A percentile compares a stretch with the other conserved stretches of the same genome.
These are phyloP conservation scores for Candida tetrigidarum DNA, from an alignment of 1,139 yeast species.

Conservation along the genomic window DNA sequence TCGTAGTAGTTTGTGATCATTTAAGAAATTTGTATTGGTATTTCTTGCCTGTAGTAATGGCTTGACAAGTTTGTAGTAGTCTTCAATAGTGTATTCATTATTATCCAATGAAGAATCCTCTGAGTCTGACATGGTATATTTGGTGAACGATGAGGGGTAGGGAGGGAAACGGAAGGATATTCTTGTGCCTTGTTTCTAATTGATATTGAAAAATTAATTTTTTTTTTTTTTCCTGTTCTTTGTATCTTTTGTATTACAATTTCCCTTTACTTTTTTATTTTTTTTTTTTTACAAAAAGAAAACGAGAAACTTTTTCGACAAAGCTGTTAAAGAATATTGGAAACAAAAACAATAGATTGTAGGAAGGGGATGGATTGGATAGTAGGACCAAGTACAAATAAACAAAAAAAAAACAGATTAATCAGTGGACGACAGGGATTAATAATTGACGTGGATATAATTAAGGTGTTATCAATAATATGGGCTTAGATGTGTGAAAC, in stretches of 20 bases:
- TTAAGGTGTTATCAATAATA: background rate
- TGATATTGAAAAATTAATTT: background rate
- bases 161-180: no score
- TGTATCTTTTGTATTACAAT: constrained; percentile 2
- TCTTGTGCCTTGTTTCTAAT: constrained; percentile 1
- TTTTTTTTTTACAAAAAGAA: no score
- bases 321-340: background rate
- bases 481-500: no score
- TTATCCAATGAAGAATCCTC: constrained; percentile 19
- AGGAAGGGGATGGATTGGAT: background rate
- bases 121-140: constrained; percentile 17
- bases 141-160: background rate
- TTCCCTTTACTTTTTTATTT: background rate
- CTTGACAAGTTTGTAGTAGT: constrained; percentile 25
- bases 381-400: no score
- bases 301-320: constrained; percentile 4
- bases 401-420: no score
- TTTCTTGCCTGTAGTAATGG: constrained; percentile 25
- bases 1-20: constrained; percentile 28
- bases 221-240: constrained; percentile 1
- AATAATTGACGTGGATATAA: background rate
- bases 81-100: constrained; percentile 24
- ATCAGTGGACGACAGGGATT: background rate
- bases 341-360: background rate
- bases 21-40: constrained; percentile 18